phyloP scores from a whole-genome alignment of 2,329 filamentous ascomycete species.

The Plectosphaerella sp. region DNA sequence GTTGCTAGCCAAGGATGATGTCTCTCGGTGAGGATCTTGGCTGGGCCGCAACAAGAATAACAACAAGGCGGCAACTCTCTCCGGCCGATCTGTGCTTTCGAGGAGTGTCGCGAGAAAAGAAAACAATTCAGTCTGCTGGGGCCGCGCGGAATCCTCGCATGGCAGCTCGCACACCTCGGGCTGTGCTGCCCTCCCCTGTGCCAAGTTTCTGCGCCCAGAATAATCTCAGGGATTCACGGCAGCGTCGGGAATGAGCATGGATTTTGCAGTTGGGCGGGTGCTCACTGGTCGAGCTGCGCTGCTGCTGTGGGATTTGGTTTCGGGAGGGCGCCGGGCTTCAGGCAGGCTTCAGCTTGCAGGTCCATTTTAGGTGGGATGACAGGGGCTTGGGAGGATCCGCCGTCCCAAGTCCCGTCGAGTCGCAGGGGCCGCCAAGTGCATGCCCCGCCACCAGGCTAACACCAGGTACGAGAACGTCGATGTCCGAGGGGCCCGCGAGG shows the following conservation, averaged over 20 bases:
- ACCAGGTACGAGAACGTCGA: neutral
- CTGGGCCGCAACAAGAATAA: neutral
- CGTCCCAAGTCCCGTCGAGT: neutral
- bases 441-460: neutral
- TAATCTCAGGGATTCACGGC: neutral
- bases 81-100: too few species aligned
- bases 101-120: too few species aligned
- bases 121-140: too few species aligned
- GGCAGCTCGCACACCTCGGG: too few species aligned
- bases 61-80: too few species aligned
- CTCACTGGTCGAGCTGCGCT: neutral
- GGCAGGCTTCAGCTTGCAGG: neutral
- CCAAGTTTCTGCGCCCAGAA: too few species aligned
- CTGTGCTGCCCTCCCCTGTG: too few species aligned
- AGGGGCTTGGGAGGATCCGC: neutral
- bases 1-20: neutral
- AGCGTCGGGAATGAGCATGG: neutral
- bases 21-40: neutral
- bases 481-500: too few species aligned
- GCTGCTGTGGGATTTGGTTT: neutral
- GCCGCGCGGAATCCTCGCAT: too few species aligned
- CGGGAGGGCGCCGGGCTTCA: neutral
- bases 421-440: neutral
- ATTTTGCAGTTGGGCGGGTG: neutral
- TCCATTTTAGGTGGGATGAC: neutral